phyloP scores from a whole-genome alignment of 768 basidiomycete species.

The Boletales sp. region DNA sequence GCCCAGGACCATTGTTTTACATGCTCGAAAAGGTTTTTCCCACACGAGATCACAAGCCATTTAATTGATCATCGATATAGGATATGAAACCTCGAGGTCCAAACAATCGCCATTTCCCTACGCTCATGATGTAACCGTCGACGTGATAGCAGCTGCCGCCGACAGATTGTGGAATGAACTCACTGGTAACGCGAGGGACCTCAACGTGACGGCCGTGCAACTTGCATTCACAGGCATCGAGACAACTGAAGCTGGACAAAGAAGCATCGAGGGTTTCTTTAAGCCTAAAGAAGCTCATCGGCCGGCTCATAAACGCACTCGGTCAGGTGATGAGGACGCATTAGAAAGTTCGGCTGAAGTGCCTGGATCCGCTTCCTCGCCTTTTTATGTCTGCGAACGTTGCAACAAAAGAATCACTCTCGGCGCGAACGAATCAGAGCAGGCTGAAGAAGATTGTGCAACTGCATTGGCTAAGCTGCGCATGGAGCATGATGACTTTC shows the following conservation, averaged over 20 bases:
- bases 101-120: constrained; percentile 90
- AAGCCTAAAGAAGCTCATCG: constrained; percentile 29
- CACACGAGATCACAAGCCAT: not conserved
- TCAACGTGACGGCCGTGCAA: constrained; percentile 71
- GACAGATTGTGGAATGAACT: constrained; percentile 87
- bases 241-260: constrained; percentile 71
- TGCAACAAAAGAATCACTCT: constrained; percentile 49
- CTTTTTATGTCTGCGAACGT: constrained; percentile 55
- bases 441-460: constrained; percentile 24
- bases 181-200: constrained; percentile 48
- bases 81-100: constrained; percentile 63
- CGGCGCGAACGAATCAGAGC: constrained; percentile 16
- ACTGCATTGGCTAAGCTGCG: constrained; percentile 41
- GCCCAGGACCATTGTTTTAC: constrained; percentile 89
- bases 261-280: constrained; percentile 86
- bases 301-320: constrained; percentile 36
- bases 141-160: constrained; percentile 70
- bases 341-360: not conserved
- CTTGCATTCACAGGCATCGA: constrained; percentile 81
- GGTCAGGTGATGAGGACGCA: constrained; percentile 25
- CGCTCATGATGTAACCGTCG: constrained; percentile 66
- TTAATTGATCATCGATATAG: constrained; percentile 35
- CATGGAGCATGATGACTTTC: constrained; percentile 85
- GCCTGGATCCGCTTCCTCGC: not conserved
- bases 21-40: constrained; percentile 61